phyloP scores from a whole-genome alignment of 169 alveolate genomes.

The Plasmodium cynomolgi region DNA sequence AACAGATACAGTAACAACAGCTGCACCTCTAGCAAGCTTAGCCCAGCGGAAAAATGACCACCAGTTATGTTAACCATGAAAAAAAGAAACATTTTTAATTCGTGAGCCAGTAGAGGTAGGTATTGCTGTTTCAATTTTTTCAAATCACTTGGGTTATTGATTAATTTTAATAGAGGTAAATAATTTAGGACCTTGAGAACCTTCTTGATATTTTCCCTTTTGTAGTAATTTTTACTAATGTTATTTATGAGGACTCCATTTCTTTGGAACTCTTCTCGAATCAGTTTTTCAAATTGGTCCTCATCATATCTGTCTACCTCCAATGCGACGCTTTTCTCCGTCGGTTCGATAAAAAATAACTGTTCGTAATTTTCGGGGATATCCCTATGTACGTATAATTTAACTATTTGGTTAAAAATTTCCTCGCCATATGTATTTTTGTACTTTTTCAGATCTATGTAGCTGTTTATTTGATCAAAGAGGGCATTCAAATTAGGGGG shows the following conservation, averaged over 20 bases:
- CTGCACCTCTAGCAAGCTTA: slow-evolving; percentile 90
- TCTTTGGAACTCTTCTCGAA: slow-evolving; percentile 56
- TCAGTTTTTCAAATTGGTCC: slow-evolving; percentile 1
- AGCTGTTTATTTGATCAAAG: slow-evolving; percentile 44
- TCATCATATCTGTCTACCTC: slow-evolving; percentile 65
- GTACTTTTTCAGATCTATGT: slow-evolving; percentile 30
- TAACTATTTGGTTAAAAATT: slow-evolving; percentile 24
- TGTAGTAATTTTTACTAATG: slow-evolving; percentile 52
- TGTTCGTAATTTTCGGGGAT: slow-evolving; percentile 54
- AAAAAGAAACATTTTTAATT: slow-evolving; percentile 56
- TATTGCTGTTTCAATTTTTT: slow-evolving; percentile 34
- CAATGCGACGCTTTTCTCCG: slow-evolving; percentile 62
- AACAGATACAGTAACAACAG: slow-evolving; percentile 86
- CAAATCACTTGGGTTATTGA: slow-evolving; percentile 48
- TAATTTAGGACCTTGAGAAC: slow-evolving; percentile 13
- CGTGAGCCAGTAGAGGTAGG: slow-evolving; percentile 69
- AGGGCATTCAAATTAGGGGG: not conserved
- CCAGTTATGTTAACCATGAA: slow-evolving; percentile 82
- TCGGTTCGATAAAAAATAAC: slow-evolving; percentile 2
- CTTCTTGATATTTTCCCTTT: slow-evolving; percentile 12
- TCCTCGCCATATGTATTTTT: slow-evolving; percentile 31
- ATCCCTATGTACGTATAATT: slow-evolving; percentile 54
- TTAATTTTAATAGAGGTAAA: slow-evolving; percentile 52
- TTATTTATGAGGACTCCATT: slow-evolving; percentile 45
- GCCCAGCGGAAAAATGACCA: slow-evolving; percentile 89